phyloP scores from a whole-genome alignment of 345 rosid genomes.

The Pistacia vera region DNA sequence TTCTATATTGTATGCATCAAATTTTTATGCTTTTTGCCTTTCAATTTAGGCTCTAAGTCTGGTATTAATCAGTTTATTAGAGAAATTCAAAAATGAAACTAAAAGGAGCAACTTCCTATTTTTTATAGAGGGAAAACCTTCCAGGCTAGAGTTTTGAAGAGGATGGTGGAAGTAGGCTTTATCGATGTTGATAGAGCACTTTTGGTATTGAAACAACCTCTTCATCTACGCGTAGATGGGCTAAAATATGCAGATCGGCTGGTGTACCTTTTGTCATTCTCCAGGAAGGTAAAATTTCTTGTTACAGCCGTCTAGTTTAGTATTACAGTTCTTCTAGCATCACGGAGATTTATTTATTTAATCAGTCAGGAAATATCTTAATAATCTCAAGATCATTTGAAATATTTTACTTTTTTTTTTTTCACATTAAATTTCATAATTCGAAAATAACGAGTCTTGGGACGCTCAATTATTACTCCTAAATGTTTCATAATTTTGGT shows the following conservation, averaged over 20 bases:
- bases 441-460: too few species aligned
- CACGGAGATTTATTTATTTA: background rate
- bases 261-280: conserved; percentile 17
- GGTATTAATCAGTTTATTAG: background rate
- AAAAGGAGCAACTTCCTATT: background rate
- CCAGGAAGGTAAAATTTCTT: conserved; percentile 11
- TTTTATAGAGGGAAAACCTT: conserved; percentile 30
- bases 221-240: conserved; percentile 14
- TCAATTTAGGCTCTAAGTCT: background rate
- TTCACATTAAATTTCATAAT: background rate
- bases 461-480: background rate
- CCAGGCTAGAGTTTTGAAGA: conserved; percentile 36
- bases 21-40: background rate
- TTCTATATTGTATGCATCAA: background rate
- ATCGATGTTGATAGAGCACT: conserved; percentile 27
- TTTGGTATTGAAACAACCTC: conserved; percentile 19
- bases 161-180: conserved; percentile 34
- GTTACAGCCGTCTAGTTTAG: background rate
- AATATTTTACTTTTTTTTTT: background rate
- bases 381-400: background rate
- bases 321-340: background rate
- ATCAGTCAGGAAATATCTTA: background rate
- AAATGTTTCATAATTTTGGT: background rate
- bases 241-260: conserved; percentile 20
- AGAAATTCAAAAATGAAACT: background rate